phyloP scores from a whole-genome alignment of 2,329 filamentous ascomycete genomes.

The Chrysosporium queenslandicum region DNA sequence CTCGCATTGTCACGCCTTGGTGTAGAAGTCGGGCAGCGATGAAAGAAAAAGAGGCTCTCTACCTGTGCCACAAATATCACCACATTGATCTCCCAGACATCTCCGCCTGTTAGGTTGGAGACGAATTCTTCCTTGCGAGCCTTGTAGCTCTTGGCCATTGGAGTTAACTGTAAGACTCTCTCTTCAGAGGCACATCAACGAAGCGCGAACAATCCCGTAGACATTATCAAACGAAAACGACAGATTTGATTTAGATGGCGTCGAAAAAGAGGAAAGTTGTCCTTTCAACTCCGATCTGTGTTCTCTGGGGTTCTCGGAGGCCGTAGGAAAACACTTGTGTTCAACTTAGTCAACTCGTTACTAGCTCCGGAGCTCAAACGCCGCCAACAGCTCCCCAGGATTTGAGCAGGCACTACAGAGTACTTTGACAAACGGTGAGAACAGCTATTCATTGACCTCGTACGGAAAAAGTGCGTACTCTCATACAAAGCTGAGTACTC shows the following conservation, averaged over 20 bases:
- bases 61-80: conserved; percentile 81
- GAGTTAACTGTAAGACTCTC: background rate
- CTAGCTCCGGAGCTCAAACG: too few relatives aligned
- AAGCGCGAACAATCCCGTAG: background rate
- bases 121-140: conserved; percentile 91
- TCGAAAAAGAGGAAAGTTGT: conserved; percentile 1
- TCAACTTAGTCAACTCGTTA: too few relatives aligned
- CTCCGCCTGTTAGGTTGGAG: conserved; percentile 75
- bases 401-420: too few relatives aligned
- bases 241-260: background rate
- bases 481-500: too few relatives aligned
- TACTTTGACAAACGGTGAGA: too few relatives aligned
- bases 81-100: conserved; percentile 73
- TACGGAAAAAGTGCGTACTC: too few relatives aligned
- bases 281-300: background rate
- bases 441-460: too few relatives aligned
- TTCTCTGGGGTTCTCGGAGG: background rate
- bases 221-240: background rate
- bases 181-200: background rate
- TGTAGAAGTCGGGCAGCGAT: conserved; percentile 3
- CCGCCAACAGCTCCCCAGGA: too few relatives aligned
- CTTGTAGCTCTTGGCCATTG: conserved; percentile 58
- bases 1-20: background rate
- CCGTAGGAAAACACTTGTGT: too few relatives aligned
- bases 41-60: too few relatives aligned